These are phyloP conservation scores for Papiliotrema flavescens DNA, from an alignment of 1,284 basidiomycete species.

Conservation along the genomic window DNA sequence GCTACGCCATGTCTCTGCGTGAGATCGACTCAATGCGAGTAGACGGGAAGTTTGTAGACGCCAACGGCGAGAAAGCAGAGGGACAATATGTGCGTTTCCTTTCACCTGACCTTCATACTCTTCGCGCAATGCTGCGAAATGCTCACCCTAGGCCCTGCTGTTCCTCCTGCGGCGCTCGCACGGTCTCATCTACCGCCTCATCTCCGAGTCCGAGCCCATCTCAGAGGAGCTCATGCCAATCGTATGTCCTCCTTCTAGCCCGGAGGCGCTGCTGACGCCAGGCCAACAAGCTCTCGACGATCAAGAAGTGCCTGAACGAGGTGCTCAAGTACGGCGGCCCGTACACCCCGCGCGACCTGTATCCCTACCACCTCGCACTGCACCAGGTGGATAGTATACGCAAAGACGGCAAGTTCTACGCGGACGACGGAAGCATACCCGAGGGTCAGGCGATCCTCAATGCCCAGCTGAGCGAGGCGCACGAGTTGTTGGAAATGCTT, in stretches of 20 bases:
- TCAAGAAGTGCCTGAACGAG: conserved; percentile 96
- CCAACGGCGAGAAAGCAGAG: conserved; percentile 71
- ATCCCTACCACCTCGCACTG: conserved; percentile 93
- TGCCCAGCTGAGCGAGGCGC: conserved; percentile 93
- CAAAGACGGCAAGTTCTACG: conserved; percentile 88
- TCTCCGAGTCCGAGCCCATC: conserved; percentile 98
- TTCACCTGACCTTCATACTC: background rate
- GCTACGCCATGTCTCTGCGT: conserved; percentile 85
- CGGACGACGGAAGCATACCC: conserved; percentile 65
- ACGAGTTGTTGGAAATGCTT: conserved; percentile 85
- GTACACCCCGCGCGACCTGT: conserved; percentile 90
- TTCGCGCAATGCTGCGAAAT: too few species aligned
- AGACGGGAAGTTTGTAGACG: conserved; percentile 94
- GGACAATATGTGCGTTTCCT: conserved; percentile 34
- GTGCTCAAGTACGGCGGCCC: conserved; percentile 95
- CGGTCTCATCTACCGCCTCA: conserved; percentile 87
- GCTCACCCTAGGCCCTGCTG: conserved; percentile 85
- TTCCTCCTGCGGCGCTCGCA: conserved; percentile 93
- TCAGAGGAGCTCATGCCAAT: conserved; percentile 96
- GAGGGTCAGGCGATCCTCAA: conserved; percentile 97
- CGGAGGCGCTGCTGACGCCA: conserved; percentile 39
- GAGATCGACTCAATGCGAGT: conserved; percentile 97
- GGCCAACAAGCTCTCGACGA: conserved; percentile 89
- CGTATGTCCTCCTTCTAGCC: conserved; percentile 54
- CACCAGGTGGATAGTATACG: conserved; percentile 93